Evolutionary conservation across 2,329 filamentous ascomycete genomes (phyloP), one percentile per base, ranked within the genome.

Genomic region (Elsinoe fawcettii): DNA sequence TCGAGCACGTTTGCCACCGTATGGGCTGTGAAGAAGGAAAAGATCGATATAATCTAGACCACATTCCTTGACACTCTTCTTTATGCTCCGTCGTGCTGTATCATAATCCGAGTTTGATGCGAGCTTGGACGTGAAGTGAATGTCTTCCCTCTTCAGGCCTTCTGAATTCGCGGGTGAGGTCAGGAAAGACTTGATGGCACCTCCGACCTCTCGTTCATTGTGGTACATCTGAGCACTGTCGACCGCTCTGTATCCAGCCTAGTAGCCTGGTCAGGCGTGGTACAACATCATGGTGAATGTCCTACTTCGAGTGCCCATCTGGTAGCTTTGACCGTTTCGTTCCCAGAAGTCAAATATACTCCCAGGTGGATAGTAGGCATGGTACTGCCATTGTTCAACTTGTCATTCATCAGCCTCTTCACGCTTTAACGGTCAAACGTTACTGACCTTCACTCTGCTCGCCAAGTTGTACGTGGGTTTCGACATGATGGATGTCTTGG

Each of bases 51-150:
- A 90, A 0, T 82, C 86, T 27, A 91, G 71, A 0, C 83, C 85
- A 22, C 81, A 84, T 57, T 80, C 79, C 47, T 82, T 77, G 3
- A 90, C 76, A 27, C 81, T 86, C 66, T 80, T 69, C 60, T 77
- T 81, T 61, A 93, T 88, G 0, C 85, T 84, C 60, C 73, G 74
- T 51, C 84, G 79, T 22, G 87, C 87, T 2, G 75, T 73, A n/a
- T 86, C 79, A 69, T 91, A 92, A 3, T 79, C 78, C 1, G 76
- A 76, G 66, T 84, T 88, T 58, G 78, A 82, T 1, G 82, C 83
- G 12, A 93, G 77, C 73, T 93, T 95, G 34, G 85, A 86, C 0
- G 88, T 93, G 69, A 88, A 91, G 70, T 88, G 88, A 55, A 93
- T 75, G 65, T 91, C 83, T 58, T 84, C 80, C 4, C 88, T 80